Evolutionary conservation across 2,329 filamentous ascomycete genomes (phyloP), one percentile per base, ranked within the genome.

Genomic region (Colletotrichum tamarilloi): DNA sequence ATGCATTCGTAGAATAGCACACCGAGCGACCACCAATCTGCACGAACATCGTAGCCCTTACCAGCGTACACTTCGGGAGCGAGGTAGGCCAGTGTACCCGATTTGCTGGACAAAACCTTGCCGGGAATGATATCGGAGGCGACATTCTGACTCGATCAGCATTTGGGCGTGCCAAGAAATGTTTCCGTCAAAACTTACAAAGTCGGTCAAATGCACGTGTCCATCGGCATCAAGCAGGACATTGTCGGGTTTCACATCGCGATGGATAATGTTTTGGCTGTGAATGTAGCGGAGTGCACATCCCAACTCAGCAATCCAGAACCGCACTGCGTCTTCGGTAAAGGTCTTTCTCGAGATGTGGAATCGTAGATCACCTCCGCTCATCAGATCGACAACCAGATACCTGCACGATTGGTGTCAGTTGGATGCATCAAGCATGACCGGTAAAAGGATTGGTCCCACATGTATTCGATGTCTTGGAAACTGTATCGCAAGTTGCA

Each of bases 1-100:
- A 99, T 98, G 88, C 97, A 98, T 83, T 99, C 97, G 83, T 98
- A 99, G 82, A 98, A 98, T n/a, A 97, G 89, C 58, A 99, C 97
- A 62, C 97, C 97, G 26, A 99, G 85, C 6, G 97, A 98, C 97
- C 97, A 99, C 97, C 97, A 99, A 82, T 99, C 97, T 55, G 97
- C 95, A 77, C 97, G 94, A 59, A 92, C 91, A 73, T 94, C 92
- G 80, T 99, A 99, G 52, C 97, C 97, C 74, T 92, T 92, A 62
- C 96, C 96, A 76, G 92, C 90, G 79, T 98, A 99, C 2, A 98
- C 97, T 82, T 99, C 97, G 5, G 97, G 97, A 1, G 96, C 95
- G 8, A 99, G 90, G 80, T 99, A 99, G 67, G 97, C 97, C 72
- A 99, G 86, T 0, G 97, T 99, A 38, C 97, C 97, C 0, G 97